Percentiles rank a stretch among this genome's conserved stretches.
phyloP scores from a whole-genome alignment of 1,139 yeast genomes.

The Blastobotrys persicus region DNA sequence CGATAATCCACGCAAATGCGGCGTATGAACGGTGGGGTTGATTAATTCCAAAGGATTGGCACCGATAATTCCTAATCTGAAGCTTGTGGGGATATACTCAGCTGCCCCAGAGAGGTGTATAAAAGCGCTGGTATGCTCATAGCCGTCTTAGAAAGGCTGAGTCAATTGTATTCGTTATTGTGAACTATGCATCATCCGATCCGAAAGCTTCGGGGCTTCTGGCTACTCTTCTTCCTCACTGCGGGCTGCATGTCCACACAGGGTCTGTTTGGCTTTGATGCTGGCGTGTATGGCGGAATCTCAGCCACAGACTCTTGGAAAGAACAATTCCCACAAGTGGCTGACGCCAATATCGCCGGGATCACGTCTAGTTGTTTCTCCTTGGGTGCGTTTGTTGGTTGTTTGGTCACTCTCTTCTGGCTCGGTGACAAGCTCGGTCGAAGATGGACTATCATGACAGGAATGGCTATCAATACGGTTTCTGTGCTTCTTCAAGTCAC shows the following conservation, averaged over 20 bases:
- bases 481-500: background rate
- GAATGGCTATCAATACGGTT: background rate
- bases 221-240: background rate
- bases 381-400: background rate
- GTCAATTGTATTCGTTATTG: too few species aligned
- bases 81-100: too few species aligned
- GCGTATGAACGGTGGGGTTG: too few species aligned
- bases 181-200: background rate
- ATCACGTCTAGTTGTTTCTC: background rate
- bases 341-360: background rate
- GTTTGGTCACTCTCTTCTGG: background rate
- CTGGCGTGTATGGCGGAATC: background rate
- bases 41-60: too few species aligned
- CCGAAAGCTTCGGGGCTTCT: background rate
- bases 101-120: too few species aligned
- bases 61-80: too few species aligned
- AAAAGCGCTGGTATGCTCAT: too few species aligned
- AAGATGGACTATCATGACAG: background rate
- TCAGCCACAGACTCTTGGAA: background rate
- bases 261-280: background rate
- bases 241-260: background rate
- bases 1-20: too few species aligned
- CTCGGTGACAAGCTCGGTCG: background rate
- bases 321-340: background rate
- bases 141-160: too few species aligned